Evolutionary conservation across 23 red algal genomes (phyloP).

Genomic region (Cyanidium caldarium): DNA sequence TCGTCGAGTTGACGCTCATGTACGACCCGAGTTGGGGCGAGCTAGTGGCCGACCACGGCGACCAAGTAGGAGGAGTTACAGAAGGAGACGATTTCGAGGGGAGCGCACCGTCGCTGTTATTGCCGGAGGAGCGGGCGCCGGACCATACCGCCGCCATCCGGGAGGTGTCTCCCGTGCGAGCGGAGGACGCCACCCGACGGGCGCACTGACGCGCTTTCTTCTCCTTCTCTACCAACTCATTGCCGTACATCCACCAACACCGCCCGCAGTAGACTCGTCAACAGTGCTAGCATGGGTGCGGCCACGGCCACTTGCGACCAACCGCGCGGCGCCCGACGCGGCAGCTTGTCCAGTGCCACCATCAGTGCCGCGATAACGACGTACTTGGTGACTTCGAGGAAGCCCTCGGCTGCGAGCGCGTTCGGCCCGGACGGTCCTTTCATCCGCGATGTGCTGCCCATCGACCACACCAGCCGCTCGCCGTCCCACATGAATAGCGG

Average conservation of each 20-base stretch:
- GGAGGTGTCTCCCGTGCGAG: background rate
- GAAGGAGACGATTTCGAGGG: no score
- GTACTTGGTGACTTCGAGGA: background rate
- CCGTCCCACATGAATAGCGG: constrained; percentile 1
- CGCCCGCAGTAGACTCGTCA: background rate
- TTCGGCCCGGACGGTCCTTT: background rate
- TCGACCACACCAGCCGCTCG: background rate
- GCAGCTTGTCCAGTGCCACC: background rate
- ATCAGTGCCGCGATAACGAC: background rate
- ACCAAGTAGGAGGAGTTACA: no score
- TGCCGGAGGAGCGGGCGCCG: background rate
- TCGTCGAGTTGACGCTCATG: background rate
- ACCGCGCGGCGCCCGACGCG: background rate
- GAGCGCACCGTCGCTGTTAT: no score
- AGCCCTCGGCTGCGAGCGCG: constrained; percentile 1
- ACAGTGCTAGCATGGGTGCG: background rate
- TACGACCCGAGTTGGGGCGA: background rate
- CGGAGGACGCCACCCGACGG: background rate
- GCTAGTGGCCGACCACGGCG: background rate
- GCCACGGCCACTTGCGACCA: background rate
- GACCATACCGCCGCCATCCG: background rate
- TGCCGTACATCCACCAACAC: background rate
- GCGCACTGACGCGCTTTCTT: background rate
- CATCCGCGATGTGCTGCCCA: background rate
- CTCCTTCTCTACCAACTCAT: background rate